Conservation (phyloP, 805 yeast genomes). For the Candida awuae region DNA sequence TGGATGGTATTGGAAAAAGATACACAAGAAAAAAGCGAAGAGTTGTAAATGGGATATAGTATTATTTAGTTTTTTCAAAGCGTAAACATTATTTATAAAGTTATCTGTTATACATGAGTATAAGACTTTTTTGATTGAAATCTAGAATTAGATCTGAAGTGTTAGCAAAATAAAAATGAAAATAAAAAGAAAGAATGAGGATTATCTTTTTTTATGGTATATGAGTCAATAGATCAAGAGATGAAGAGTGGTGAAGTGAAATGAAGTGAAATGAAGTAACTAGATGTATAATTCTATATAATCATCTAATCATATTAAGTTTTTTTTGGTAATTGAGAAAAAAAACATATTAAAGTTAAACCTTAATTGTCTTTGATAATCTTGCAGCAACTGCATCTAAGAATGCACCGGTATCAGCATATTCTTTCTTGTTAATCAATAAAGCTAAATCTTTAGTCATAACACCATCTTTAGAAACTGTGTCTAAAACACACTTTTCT, state of each 20-base stretch:
- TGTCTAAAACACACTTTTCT: slow-evolving; percentile 62
- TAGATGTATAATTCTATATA: slow-evolving; percentile 6
- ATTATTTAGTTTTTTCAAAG: slow-evolving; percentile 6
- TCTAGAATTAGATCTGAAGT: too few relatives aligned
- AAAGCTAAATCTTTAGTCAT: slow-evolving; percentile 82
- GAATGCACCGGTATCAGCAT: slow-evolving; percentile 70
- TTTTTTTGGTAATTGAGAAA: neutral
- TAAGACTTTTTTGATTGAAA: too few relatives aligned
- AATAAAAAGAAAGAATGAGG: neutral
- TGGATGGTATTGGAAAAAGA: slow-evolving; percentile 36
- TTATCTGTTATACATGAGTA: too few relatives aligned
- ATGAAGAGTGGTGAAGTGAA: too few relatives aligned
- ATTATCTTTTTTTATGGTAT: neutral
- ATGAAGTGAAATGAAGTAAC: too few relatives aligned
- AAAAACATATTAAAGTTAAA: neutral
- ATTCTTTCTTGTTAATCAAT: slow-evolving; percentile 49
- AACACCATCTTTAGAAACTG: slow-evolving; percentile 65
- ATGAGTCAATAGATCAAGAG: too few relatives aligned
- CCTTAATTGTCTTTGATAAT: slow-evolving; percentile 16
- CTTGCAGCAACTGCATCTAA: slow-evolving; percentile 63
- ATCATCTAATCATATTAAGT: neutral
- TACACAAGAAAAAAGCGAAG: slow-evolving; percentile 1
- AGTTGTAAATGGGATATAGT: neutral
- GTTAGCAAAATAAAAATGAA: neutral
- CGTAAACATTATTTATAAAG: slow-evolving; percentile 2